Percentiles rank a stretch among this genome's conserved stretches.
Evolutionary conservation across 768 basidiomycete genomes (phyloP).

Genomic region (Termitomyces bulborhizus): DNA sequence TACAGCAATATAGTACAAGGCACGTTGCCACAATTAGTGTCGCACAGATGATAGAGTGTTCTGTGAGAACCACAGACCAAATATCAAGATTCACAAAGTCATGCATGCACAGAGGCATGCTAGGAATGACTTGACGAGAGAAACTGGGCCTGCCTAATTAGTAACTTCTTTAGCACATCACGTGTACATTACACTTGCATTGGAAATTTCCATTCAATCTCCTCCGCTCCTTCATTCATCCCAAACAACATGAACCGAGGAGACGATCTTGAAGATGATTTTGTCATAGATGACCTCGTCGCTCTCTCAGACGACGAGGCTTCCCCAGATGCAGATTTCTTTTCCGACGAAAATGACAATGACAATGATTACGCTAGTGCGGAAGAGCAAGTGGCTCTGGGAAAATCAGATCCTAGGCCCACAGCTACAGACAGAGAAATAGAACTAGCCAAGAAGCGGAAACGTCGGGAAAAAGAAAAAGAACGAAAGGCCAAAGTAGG

Average conservation of each 20-base stretch:
- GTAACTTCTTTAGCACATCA: slow-evolving; percentile 5
- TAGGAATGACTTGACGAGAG: slow-evolving; percentile 5
- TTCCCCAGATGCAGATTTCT: slow-evolving; percentile 22
- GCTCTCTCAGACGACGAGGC: slow-evolving; percentile 60
- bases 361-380: slow-evolving; percentile 30
- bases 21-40: slow-evolving; percentile 20
- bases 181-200: slow-evolving; percentile 6
- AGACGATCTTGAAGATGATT: slow-evolving; percentile 84
- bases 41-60: slow-evolving; percentile 11
- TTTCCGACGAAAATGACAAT: slow-evolving; percentile 21
- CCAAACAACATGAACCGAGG: slow-evolving; percentile 27
- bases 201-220: background rate
- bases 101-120: background rate
- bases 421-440: slow-evolving; percentile 14
- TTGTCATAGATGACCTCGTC: slow-evolving; percentile 62
- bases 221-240: slow-evolving; percentile 6
- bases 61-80: slow-evolving; percentile 3
- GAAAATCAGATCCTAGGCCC: slow-evolving; percentile 8
- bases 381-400: slow-evolving; percentile 22
- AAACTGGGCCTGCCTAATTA: background rate
- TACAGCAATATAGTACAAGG: slow-evolving; percentile 21
- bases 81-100: background rate
- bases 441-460: slow-evolving; percentile 55
- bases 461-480: slow-evolving; percentile 68
- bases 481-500: slow-evolving; percentile 65